A percentile compares a stretch with the other conserved stretches of the same genome.
Conservation (phyloP, 176 grass and related monocot species). For the Triticum aestivum region IWGSC_CS_RefSeq_v2.1 NC_057806.1:625533945-625534444, state of each 20-base stretch:
- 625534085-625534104: neutral
- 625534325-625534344: neutral
- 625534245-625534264: neutral
- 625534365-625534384: slow-evolving; percentile 44
- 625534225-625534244: slow-evolving; percentile 31
- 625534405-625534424: slow-evolving; percentile 2
- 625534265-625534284: neutral
- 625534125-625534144: neutral
- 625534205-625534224: fast-evolving
- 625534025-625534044: neutral
- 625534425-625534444: neutral
- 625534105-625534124: neutral
- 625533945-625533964: neutral
- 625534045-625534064: neutral
- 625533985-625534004: neutral
- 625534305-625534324: neutral
- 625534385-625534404: neutral
- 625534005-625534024: neutral
- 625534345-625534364: neutral
- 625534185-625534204: neutral
- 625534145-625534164: neutral
- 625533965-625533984: slow-evolving; percentile 36
- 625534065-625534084: neutral
- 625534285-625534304: slow-evolving; percentile 31
- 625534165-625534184: neutral